Percentiles rank a stretch among this genome's conserved stretches.
Conservation (phyloP, 2,329 filamentous ascomycete genomes). For the Emmonsiellopsis sp. region DNA sequence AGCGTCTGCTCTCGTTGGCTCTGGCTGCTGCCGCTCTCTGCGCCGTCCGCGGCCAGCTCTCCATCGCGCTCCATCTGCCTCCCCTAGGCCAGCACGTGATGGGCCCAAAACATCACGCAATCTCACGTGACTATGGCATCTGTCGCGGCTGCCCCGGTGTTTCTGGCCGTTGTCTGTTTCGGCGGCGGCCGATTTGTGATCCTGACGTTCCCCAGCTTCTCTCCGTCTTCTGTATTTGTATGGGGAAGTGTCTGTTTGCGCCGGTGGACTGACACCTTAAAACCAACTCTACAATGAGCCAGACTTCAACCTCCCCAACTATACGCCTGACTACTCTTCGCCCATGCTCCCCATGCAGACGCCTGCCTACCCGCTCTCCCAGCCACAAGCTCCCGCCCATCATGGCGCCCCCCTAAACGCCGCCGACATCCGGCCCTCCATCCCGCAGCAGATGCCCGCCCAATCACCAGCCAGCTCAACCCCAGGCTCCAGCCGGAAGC, state of each 20-base stretch:
- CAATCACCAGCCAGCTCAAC: not conserved
- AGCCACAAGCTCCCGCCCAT: conserved; percentile 2
- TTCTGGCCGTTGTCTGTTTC: not conserved
- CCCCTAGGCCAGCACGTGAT: not conserved
- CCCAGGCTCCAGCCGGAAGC: conserved; percentile 7
- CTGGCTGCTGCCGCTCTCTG: not conserved
- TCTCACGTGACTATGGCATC: conserved; percentile 8
- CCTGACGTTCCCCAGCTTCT: not conserved
- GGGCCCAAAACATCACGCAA: conserved; percentile 5
- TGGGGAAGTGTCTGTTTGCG: not conserved
- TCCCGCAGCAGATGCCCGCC: not conserved
- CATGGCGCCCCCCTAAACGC: not conserved
- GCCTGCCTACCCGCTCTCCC: conserved; percentile 1
- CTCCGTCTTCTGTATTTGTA: not conserved
- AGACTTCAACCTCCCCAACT: conserved; percentile 12
- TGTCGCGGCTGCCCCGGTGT: not conserved
- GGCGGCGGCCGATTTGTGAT: not conserved
- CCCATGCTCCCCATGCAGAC: conserved; percentile 8
- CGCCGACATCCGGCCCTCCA: not conserved
- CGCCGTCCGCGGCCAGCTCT: not conserved
- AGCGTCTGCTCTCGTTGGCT: not conserved
- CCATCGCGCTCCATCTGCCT: not conserved
- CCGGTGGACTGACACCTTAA: not conserved
- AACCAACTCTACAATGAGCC: conserved; percentile 4
- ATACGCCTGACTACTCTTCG: conserved; percentile 7